Conservation (phyloP, 2,329 filamentous ascomycete genomes). For the Aaosphaeria pasadenensis region DNA sequence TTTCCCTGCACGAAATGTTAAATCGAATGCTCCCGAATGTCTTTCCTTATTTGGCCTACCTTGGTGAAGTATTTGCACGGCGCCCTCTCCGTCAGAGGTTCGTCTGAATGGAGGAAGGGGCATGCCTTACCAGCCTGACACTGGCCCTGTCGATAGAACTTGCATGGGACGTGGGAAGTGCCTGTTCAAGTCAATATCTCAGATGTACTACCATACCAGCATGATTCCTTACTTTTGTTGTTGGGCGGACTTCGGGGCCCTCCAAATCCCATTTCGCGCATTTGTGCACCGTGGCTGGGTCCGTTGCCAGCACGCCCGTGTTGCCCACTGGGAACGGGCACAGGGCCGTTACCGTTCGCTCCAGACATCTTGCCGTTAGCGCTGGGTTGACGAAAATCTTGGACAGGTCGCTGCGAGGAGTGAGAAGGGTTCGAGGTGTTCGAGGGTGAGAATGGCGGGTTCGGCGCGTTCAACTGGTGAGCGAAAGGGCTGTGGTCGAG, state of each 20-base stretch:
- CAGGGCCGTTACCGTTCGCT: conserved; percentile 32
- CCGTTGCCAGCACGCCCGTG: conserved; percentile 29
- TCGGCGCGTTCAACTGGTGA: conserved; percentile 24
- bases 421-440: conserved; percentile 15
- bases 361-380: conserved; percentile 31
- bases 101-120: conserved; percentile 92
- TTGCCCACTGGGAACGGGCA: conserved; percentile 36
- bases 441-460: conserved; percentile 9
- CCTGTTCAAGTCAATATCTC: conserved; percentile 52
- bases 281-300: conserved; percentile 24
- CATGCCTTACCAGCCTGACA: conserved; percentile 96
- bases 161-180: conserved; percentile 96
- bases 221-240: conserved; percentile 44
- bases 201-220: not conserved
- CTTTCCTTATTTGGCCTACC: conserved; percentile 50
- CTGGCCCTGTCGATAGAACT: conserved; percentile 95
- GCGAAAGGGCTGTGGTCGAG: conserved; percentile 12
- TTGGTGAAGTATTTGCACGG: conserved; percentile 99
- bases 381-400: conserved; percentile 24
- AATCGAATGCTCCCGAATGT: not conserved
- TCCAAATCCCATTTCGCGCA: conserved; percentile 38
- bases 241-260: conserved; percentile 47
- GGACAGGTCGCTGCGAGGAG: conserved; percentile 23
- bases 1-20: conserved; percentile 66
- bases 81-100: conserved; percentile 77